Conservation (phyloP, 2,329 filamentous ascomycete species). For the Helotiales sp. region DNA sequence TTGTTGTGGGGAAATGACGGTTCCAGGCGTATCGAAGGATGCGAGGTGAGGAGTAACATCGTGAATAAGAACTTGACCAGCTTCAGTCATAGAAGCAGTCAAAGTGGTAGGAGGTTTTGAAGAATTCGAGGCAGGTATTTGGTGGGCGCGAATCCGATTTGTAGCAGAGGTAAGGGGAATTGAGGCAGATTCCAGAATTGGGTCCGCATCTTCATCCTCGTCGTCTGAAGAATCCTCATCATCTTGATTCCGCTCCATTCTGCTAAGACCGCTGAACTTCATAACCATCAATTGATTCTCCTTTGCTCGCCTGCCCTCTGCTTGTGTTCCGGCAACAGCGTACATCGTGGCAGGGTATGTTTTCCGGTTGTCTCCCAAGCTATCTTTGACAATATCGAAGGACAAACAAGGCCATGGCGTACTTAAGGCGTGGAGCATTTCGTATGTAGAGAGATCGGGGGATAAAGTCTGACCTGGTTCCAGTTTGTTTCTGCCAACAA, state of each 20-base stretch:
- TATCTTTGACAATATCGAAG: conserved; percentile 88
- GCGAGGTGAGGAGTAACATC: conserved; percentile 88
- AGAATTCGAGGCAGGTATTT: conserved; percentile 73
- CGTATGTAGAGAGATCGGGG: conserved; percentile 92
- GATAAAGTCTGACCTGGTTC: conserved; percentile 89
- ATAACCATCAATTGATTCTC: conserved; percentile 96
- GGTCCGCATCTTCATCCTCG: conserved; percentile 77
- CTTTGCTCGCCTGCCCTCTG: conserved; percentile 71
- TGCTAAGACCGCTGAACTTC: conserved; percentile 91
- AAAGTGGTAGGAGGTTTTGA: conserved; percentile 79
- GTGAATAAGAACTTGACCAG: conserved; percentile 86
- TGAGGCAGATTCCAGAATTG: conserved; percentile 89
- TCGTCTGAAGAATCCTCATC: conserved; percentile 73
- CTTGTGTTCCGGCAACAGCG: conserved; percentile 92
- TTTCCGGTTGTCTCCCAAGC: conserved; percentile 84
- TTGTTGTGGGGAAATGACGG: conserved; percentile 77
- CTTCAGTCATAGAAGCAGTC: conserved; percentile 92
- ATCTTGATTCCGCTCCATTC: conserved; percentile 74
- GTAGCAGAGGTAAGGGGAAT: conserved; percentile 88
- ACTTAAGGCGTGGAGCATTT: conserved; percentile 94
- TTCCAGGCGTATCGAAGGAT: conserved; percentile 89
- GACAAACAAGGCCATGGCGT: conserved; percentile 97
- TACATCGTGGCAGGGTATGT: conserved; percentile 97
- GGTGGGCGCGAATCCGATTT: conserved; percentile 89
- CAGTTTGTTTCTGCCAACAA: conserved; percentile 90